Conservation (phyloP, 106 monocot genomes). For the Acorus calamus region DNA sequence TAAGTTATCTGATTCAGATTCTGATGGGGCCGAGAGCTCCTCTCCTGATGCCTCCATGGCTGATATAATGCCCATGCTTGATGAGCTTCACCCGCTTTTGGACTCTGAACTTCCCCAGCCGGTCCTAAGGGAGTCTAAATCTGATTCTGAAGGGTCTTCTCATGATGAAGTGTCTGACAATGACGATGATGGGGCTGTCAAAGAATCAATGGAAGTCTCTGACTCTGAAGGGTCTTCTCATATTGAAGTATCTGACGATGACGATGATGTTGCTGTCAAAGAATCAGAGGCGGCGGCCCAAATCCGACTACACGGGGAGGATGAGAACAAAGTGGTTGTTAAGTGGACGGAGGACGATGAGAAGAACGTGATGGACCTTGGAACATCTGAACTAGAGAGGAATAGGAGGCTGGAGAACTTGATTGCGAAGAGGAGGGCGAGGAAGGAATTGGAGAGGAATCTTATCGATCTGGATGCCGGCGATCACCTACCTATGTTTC, state of each 20-base stretch:
- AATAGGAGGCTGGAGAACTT: slow-evolving; percentile 61
- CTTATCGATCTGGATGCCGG: slow-evolving; percentile 51
- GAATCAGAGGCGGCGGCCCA: slow-evolving; percentile 9
- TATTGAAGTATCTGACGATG: slow-evolving; percentile 32
- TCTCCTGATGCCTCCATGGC: slow-evolving; percentile 60
- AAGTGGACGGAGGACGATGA: slow-evolving; percentile 85
- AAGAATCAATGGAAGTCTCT: slow-evolving; percentile 24
- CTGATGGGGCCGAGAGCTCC: slow-evolving; percentile 45
- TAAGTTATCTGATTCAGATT: slow-evolving; percentile 36
- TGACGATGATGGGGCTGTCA: slow-evolving; percentile 36
- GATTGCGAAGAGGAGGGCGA: slow-evolving; percentile 39
- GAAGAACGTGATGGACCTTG: slow-evolving; percentile 67
- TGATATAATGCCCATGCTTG: slow-evolving; percentile 64
- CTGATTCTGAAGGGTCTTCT: slow-evolving; percentile 15
- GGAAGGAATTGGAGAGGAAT: slow-evolving; percentile 31
- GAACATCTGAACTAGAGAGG: slow-evolving; percentile 62
- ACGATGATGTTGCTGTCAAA: slow-evolving; percentile 33
- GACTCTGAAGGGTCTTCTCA: slow-evolving; percentile 15
- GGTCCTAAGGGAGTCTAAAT: slow-evolving; percentile 21
- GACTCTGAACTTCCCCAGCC: slow-evolving; percentile 32
- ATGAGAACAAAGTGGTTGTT: slow-evolving; percentile 25
- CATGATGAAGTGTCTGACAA: slow-evolving; percentile 31
- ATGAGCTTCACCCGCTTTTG: slow-evolving; percentile 78
- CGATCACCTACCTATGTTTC: slow-evolving; percentile 32
- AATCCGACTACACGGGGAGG: slow-evolving; percentile 17